Evolutionary conservation across 352 stramenopile genomes (phyloP).

Genomic region (Globisporangium sylvaticum): DNA sequence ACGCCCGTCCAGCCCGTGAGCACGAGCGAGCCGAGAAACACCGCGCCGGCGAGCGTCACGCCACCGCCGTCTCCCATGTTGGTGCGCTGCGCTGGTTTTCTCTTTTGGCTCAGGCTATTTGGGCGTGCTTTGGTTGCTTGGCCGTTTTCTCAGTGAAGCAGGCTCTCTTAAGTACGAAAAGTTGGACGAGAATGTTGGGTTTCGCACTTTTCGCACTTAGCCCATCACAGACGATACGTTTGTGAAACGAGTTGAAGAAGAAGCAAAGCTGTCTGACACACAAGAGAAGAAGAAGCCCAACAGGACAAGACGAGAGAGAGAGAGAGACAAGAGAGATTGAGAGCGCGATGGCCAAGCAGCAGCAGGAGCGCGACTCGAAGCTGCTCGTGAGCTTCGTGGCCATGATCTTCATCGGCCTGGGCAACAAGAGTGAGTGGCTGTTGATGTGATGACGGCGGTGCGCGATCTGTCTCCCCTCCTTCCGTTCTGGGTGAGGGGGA

Average conservation of each 20-base stretch:
- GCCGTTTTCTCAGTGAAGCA: background rate
- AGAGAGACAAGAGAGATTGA: conserved; percentile 1
- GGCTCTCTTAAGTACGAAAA: background rate
- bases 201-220: background rate
- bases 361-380: conserved; percentile 47
- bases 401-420: conserved; percentile 80
- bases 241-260: background rate
- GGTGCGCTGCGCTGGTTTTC: background rate
- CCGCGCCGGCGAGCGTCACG: conserved; percentile 35
- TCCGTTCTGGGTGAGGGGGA: background rate
- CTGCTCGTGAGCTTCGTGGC: conserved; percentile 77
- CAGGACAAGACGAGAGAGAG: background rate
- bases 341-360: conserved; percentile 15
- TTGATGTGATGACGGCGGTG: background rate
- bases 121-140: background rate
- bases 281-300: conserved; percentile 8
- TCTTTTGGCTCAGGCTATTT: background rate
- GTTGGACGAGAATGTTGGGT: background rate
- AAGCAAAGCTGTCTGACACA: background rate
- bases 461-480: background rate
- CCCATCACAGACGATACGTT: background rate
- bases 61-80: conserved; percentile 23
- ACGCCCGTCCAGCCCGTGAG: conserved; percentile 56
- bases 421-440: conserved; percentile 71
- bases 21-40: conserved; percentile 48